Percentiles rank a stretch among this genome's conserved stretches.
These are phyloP conservation scores for Schizonepeta tenuifolia DNA, from an alignment of 257 asterid genomes.

Conservation along the genomic window DNA sequence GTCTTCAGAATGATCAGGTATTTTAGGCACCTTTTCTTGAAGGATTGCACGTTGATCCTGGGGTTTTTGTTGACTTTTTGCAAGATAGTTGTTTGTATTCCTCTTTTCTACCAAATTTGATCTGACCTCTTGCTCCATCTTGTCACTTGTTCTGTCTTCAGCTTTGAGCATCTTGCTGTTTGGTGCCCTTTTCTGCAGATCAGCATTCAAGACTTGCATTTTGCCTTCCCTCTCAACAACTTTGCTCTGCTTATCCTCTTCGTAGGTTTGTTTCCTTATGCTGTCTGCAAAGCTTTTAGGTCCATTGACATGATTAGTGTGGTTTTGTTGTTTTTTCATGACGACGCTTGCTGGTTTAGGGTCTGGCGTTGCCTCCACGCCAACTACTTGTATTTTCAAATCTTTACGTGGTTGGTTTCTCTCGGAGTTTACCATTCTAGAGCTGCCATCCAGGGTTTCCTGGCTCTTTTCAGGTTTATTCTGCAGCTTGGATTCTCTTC, in stretches of 20 bases:
- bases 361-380: slow-evolving; percentile 21
- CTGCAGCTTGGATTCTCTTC: slow-evolving; percentile 37
- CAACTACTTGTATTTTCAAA: slow-evolving; percentile 30
- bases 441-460: slow-evolving; percentile 31
- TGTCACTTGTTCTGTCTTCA: slow-evolving; percentile 37
- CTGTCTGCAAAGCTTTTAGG: slow-evolving; percentile 37
- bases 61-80: slow-evolving; percentile 39
- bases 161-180: slow-evolving; percentile 36
- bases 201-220: slow-evolving; percentile 20
- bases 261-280: slow-evolving; percentile 40
- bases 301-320: slow-evolving; percentile 37
- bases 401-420: slow-evolving; percentile 40
- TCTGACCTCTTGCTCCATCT: slow-evolving; percentile 34
- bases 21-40: slow-evolving; percentile 39
- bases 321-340: slow-evolving; percentile 40
- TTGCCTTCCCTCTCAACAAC: slow-evolving; percentile 33
- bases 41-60: slow-evolving; percentile 35
- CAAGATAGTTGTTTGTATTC: slow-evolving; percentile 35
- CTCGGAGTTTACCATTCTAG: slow-evolving; percentile 25
- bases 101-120: slow-evolving; percentile 40
- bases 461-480: slow-evolving; percentile 41
- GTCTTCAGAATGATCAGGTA: slow-evolving; percentile 42
- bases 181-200: slow-evolving; percentile 40
- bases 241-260: slow-evolving; percentile 36
- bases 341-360: slow-evolving; percentile 25